Conservation (phyloP, 2,329 filamentous ascomycete genomes). For the Fusarium brachygibbosum region DNA sequence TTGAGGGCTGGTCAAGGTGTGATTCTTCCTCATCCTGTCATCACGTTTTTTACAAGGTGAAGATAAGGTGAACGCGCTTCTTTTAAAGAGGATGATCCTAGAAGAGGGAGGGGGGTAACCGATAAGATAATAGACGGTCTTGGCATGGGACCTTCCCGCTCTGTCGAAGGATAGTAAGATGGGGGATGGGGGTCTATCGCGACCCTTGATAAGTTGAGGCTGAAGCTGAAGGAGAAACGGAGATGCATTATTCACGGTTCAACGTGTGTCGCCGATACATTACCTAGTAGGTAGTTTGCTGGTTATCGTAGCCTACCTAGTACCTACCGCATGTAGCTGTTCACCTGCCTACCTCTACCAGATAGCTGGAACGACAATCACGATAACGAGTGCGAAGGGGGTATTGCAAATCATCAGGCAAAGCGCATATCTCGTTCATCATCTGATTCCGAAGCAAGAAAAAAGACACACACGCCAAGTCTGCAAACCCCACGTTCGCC, state of each 20-base stretch:
- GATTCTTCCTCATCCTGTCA: slow-evolving; percentile 3
- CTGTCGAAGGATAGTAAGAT: slow-evolving; percentile 1
- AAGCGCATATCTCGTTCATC: not conserved
- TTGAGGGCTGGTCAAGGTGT: slow-evolving; percentile 9
- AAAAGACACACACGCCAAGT: not conserved
- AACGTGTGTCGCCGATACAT: not conserved
- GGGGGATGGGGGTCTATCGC: slow-evolving; percentile 1
- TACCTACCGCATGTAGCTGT: not conserved
- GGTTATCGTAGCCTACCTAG: not conserved
- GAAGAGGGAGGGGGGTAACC: not conserved
- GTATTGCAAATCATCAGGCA: not conserved
- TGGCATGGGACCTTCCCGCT: slow-evolving; percentile 3
- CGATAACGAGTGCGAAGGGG: not conserved
- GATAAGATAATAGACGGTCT: not conserved
- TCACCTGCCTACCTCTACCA: not conserved
- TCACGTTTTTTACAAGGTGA: not conserved
- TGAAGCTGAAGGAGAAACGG: slow-evolving; percentile 8
- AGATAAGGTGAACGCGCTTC: not conserved
- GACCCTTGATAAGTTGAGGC: slow-evolving; percentile 5
- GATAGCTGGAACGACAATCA: slow-evolving; percentile 2
- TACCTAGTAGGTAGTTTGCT: not conserved
- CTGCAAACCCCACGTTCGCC: slow-evolving; percentile 39
- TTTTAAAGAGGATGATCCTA: not conserved
- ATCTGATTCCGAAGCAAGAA: not conserved
- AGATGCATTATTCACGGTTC: not conserved